A percentile compares a stretch with the other conserved stretches of the same genome.
Evolutionary conservation across 169 alveolate genomes (phyloP).

Genomic region (Eimeria acervulina): DNA sequence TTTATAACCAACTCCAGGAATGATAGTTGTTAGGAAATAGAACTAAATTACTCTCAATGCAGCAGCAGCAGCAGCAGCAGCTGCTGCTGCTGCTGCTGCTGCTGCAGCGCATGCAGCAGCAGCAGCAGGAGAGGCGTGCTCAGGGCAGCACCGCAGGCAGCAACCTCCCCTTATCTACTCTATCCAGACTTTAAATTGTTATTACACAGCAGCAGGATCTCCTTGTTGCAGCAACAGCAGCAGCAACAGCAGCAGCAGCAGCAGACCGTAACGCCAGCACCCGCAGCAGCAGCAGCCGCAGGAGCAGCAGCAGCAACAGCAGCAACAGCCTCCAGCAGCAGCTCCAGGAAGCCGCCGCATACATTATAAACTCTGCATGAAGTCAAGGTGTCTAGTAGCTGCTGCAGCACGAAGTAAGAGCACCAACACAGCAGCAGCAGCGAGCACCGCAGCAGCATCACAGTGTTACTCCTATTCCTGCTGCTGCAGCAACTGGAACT

Average conservation of each 20-base stretch:
- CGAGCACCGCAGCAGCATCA: background rate
- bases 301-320: conserved; percentile 24
- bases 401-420: conserved; percentile 1
- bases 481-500: background rate
- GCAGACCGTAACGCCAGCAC: background rate
- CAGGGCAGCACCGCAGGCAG: background rate
- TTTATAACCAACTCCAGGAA: background rate
- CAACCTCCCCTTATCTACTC: background rate
- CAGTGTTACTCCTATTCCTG: background rate
- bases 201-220: background rate
- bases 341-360: background rate
- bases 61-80: conserved; percentile 23
- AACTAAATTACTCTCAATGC: background rate
- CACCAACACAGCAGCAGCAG: background rate
- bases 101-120: conserved; percentile 1
- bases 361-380: background rate
- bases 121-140: conserved; percentile 14
- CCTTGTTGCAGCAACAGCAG: background rate
- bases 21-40: too few species aligned
- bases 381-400: background rate
- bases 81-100: conserved; percentile 49
- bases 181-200: background rate
- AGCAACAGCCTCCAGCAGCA: conserved; percentile 5
- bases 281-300: conserved; percentile 34
- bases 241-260: background rate